Evolutionary conservation across 305 asterid genomes (phyloP).

Genomic region (Stenogyne calaminthoides): DNA sequence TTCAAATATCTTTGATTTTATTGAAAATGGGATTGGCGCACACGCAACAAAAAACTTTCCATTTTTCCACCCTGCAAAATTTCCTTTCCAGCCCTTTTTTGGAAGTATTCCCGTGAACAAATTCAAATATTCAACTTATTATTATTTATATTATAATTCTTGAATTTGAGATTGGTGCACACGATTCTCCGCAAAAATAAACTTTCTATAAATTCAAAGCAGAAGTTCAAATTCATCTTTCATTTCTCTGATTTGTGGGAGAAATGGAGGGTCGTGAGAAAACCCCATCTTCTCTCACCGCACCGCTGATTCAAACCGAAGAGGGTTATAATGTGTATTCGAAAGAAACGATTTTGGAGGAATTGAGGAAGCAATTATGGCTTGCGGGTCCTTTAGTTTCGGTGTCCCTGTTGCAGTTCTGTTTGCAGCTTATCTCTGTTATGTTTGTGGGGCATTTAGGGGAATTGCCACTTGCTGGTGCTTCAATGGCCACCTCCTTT

Average conservation of each 20-base stretch:
- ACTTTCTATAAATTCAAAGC: no score
- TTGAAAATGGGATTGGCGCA: no score
- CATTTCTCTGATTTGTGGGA: neutral
- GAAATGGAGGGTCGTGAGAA: constrained; percentile 16
- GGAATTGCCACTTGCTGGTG: constrained; percentile 63
- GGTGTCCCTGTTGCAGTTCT: constrained; percentile 56
- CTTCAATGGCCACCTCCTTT: constrained; percentile 86
- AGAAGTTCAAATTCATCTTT: no score
- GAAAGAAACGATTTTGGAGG: constrained; percentile 40
- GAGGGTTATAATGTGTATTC: neutral
- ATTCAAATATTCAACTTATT: no score
- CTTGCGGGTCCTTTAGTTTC: constrained; percentile 71
- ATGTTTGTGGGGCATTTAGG: constrained; percentile 95
- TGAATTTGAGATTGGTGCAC: no score
- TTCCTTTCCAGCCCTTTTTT: no score
- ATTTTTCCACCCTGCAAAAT: no score
- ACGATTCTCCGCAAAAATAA: no score
- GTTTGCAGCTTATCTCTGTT: constrained; percentile 67
- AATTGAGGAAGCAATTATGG: constrained; percentile 68
- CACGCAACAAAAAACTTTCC: no score
- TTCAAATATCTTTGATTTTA: no score
- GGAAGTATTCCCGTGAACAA: no score
- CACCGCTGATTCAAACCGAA: constrained; percentile 18
- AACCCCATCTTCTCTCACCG: constrained; percentile 15
- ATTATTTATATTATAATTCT: no score